These are phyloP conservation scores for Paecilomyces variotii DNA, from an alignment of 2,329 filamentous ascomycete genomes.

Conservation along the genomic window DNA sequence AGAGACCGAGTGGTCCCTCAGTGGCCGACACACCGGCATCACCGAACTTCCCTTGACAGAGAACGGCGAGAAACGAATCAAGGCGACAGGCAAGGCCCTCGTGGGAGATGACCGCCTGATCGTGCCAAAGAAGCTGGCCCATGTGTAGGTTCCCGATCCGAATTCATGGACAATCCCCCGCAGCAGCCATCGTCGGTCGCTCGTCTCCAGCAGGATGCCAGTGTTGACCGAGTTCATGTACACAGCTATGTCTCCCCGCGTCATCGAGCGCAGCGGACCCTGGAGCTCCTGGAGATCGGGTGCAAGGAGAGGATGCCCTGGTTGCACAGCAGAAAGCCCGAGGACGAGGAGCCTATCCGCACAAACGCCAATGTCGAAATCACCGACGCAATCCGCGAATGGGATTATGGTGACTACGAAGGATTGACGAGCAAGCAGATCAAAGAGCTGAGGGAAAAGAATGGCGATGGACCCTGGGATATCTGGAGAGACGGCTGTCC, in stretches of 20 bases:
- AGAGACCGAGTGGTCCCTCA: constrained; percentile 91
- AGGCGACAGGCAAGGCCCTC: constrained; percentile 71
- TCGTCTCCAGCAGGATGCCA: not conserved
- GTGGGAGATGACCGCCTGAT: constrained; percentile 80
- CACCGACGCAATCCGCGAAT: constrained; percentile 68
- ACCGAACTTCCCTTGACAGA: constrained; percentile 81
- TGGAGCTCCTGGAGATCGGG: constrained; percentile 75
- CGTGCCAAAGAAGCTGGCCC: constrained; percentile 69
- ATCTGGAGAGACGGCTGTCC: constrained; percentile 87
- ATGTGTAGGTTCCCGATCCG: constrained; percentile 59
- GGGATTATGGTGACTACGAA: constrained; percentile 85
- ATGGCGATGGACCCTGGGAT: constrained; percentile 61
- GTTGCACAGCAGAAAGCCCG: constrained; percentile 33
- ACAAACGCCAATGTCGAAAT: constrained; percentile 58
- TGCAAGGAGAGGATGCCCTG: constrained; percentile 65
- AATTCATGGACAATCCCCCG: not conserved
- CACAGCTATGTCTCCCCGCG: constrained; percentile 75
- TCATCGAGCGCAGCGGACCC: constrained; percentile 75
- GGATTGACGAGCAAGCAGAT: constrained; percentile 69
- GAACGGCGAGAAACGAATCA: constrained; percentile 69
- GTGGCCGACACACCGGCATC: constrained; percentile 72
- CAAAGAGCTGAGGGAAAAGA: constrained; percentile 45
- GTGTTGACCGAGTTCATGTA: not conserved
- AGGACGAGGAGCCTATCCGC: constrained; percentile 31
- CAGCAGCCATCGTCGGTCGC: not conserved